Conservation (phyloP, 2,329 filamentous ascomycete genomes). For the Periconia digitata region DNA sequence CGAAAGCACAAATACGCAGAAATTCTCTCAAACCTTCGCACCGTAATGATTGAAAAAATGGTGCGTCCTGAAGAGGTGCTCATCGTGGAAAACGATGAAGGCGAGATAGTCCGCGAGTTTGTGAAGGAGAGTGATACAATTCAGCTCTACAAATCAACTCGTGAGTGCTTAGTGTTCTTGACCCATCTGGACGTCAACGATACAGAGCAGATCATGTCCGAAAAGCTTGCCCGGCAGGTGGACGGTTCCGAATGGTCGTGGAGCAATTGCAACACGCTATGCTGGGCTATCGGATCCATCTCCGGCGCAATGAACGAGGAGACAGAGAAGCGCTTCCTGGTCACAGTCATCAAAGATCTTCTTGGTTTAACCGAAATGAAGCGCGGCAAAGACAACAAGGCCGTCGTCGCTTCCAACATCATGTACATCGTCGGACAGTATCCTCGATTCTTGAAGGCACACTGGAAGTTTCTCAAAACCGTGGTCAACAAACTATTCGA, state of each 20-base stretch:
- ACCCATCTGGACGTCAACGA: slow-evolving; percentile 97
- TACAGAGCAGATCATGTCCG: slow-evolving; percentile 98
- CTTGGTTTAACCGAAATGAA: slow-evolving; percentile 98
- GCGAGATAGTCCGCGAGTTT: slow-evolving; percentile 97
- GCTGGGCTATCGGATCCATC: slow-evolving; percentile 98
- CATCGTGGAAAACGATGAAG: slow-evolving; percentile 99
- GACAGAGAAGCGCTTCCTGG: slow-evolving; percentile 96
- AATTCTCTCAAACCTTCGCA: slow-evolving; percentile 87
- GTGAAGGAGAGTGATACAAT: slow-evolving; percentile 99
- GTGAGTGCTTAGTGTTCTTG: slow-evolving; percentile 94
- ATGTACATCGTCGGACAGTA: slow-evolving; percentile 99
- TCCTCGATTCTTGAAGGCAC: slow-evolving; percentile 94
- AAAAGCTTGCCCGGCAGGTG: slow-evolving; percentile 93
- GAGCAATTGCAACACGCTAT: slow-evolving; percentile 99
- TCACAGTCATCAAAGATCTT: slow-evolving; percentile 98
- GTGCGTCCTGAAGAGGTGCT: slow-evolving; percentile 95
- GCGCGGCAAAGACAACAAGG: slow-evolving; percentile 98
- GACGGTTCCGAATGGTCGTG: slow-evolving; percentile 97
- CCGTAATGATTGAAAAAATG: slow-evolving; percentile 99
- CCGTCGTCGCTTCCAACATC: slow-evolving; percentile 97
- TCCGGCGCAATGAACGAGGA: slow-evolving; percentile 99
- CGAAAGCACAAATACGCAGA: slow-evolving; percentile 98
- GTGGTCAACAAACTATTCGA: slow-evolving; percentile 99
- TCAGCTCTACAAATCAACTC: slow-evolving; percentile 97
- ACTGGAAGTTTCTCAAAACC: slow-evolving; percentile 99